Base-by-base conservation (phyloP, 768 basidiomycete species). In the Hirschioporus abietinus region DNA sequence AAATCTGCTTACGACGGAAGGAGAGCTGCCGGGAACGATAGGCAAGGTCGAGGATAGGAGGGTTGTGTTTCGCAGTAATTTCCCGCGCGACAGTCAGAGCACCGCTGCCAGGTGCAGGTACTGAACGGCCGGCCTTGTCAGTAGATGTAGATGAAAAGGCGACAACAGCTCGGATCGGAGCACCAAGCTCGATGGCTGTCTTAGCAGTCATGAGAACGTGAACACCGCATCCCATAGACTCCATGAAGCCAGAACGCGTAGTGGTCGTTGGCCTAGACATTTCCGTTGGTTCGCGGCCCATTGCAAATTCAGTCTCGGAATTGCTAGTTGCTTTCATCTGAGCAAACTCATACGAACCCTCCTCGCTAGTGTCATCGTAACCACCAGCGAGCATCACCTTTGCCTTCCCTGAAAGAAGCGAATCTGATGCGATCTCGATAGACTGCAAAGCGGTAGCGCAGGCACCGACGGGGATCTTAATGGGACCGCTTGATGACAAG, bases 271-370 rank as follows among this genome's bases (percentile, higher is more conserved):
- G 97, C 66, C 97, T 91, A 60, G 97, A 99, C 92, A 99, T 96
- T 78, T 99, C 97, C 52, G 93, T 95, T 7, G 97, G 96, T 78
- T 99, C 97, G 71, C 97, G 95, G 68, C 97, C 97, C 92, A 97
- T 97, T 3, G 96, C 96, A 74, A 98, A 93, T 77, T 99, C 97
- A 34, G 93, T 93, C 77, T 95, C 93, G 0, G 96, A 90, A 74
- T 96, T 98, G 79, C 92, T 94, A 6, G 97, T 99, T 0, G 97
- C 97, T 79, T 98, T 97, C 97, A 99, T 99, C 82, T 99, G 98
- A 63, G 95, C 97, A 78, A 99, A 99, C 77, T 99, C 96, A 77
- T 89, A 98, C 8, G 96, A 98, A 20, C 96, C 97, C 79, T 99
- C 97, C 78, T 99, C 97, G 70, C 91, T 92, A 76, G 99, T 86